phyloP scores from a whole-genome alignment of 1,284 basidiomycete genomes.

The Cerioporus squamosus region DNA sequence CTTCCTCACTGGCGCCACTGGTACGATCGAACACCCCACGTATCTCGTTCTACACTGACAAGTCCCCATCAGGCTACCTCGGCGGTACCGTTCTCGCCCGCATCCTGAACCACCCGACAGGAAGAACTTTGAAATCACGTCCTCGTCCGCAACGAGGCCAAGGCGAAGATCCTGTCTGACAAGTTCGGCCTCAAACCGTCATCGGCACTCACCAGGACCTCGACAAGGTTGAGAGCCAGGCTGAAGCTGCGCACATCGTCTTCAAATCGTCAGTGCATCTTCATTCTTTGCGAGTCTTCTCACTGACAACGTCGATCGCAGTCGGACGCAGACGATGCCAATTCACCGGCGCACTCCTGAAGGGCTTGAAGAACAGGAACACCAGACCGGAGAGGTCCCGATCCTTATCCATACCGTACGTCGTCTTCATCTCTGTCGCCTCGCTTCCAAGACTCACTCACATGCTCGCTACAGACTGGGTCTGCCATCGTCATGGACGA shows the following conservation, averaged over 20 bases:
- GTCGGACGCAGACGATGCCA: constrained; percentile 47
- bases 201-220: constrained; percentile 24
- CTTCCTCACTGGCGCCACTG: constrained; percentile 19
- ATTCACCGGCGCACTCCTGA: constrained; percentile 45
- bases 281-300: not conserved
- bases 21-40: not conserved
- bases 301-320: constrained; percentile 13
- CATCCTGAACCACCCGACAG: constrained; percentile 19
- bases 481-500: constrained; percentile 36
- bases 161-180: constrained; percentile 26
- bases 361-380: constrained; percentile 46
- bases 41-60: too few species aligned
- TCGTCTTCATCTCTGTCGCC: constrained; percentile 1
- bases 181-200: constrained; percentile 27
- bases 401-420: constrained; percentile 56
- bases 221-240: constrained; percentile 20
- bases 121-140: constrained; percentile 21
- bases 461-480: constrained; percentile 35
- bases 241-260: constrained; percentile 24
- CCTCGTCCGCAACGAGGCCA: constrained; percentile 21
- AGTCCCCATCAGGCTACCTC: constrained; percentile 22
- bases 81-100: constrained; percentile 23
- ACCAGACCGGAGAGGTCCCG: constrained; percentile 43
- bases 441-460: not conserved
- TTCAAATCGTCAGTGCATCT: constrained; percentile 21